Evolutionary conservation across 75 land plant genomes (phyloP).

Genomic region (Azolla pinnata): DNA sequence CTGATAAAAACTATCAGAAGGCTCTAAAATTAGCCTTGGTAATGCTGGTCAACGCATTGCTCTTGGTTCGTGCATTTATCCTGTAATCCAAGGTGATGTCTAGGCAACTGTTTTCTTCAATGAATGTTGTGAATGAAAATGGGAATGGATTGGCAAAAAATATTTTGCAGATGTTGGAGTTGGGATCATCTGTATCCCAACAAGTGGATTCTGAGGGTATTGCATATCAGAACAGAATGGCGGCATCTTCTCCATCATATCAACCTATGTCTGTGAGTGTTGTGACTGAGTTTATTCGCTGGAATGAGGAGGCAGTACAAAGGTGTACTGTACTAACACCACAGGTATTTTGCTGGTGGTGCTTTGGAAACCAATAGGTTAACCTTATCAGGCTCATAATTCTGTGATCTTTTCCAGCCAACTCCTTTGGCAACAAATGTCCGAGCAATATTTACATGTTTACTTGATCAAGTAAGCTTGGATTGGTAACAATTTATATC

Average conservation of each 20-base stretch:
- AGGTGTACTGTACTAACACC: conserved; percentile 85
- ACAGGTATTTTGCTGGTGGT: conserved; percentile 35
- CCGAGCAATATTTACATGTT: conserved; percentile 69
- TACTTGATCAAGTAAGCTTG: conserved; percentile 81
- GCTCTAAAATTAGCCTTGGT: too few relatives aligned
- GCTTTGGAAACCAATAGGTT: background rate
- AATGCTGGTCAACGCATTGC: too few relatives aligned
- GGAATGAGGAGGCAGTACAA: conserved; percentile 97
- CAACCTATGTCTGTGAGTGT: conserved; percentile 82
- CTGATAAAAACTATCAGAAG: too few relatives aligned
- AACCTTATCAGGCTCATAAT: background rate
- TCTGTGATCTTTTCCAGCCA: conserved; percentile 40
- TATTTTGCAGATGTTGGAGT: conserved; percentile 60
- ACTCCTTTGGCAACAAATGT: conserved; percentile 72
- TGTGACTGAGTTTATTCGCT: conserved; percentile 89
- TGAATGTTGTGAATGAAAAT: background rate
- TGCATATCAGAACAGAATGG: conserved; percentile 47
- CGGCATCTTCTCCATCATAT: conserved; percentile 36
- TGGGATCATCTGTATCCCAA: conserved; percentile 60
- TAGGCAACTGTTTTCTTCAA: too few relatives aligned
- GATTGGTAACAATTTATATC: background rate
- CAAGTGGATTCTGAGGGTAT: conserved; percentile 41
- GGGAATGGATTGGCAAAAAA: background rate
- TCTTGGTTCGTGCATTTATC: too few relatives aligned
- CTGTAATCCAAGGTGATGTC: too few relatives aligned